Evolutionary conservation across 305 asterid genomes (phyloP), one percentile per base, ranked within the genome.

Genomic region (Fraxinus paxiana): DNA sequence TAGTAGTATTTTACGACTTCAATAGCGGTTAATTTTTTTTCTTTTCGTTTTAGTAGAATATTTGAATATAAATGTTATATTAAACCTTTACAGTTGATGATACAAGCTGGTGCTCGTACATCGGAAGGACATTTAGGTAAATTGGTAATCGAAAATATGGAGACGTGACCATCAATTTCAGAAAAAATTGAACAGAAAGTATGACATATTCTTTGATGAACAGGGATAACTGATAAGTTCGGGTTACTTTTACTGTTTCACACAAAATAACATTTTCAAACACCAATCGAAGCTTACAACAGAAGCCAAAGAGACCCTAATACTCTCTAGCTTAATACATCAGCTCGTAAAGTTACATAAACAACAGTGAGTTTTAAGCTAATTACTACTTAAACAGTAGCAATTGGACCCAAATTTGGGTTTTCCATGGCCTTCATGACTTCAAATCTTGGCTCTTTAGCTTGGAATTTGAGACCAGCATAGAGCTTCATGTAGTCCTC

Each of bases 361-460:
- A 59, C 9, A 7, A 20, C 31, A 59, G 28, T 61, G 30, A 59
- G 24, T 5, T 17, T 17, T 59, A 6, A 22, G 17, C 0, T 24
- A 65, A 26, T 65, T 65, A 7, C 4, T 74, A 76, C 2, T 87
- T 76, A 88, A 63, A 83, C 88, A 56, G 86, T 83, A 61, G 90
- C 85, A 69, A 85, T 80, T 34, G 88, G 90, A 65, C 83, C 88
- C 83, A 81, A 72, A 17, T 24, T 41, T 37, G 35, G 41, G 30
- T 28, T 28, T 28, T 28, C 30, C 30, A 28, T 28, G 30, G 30
- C 30, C 30, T 28, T 28, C 30, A 28, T 1, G 30, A 1, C 30
- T 28, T 28, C 30, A 28, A 28, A 28, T 28, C 30, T 28, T 28
- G 30, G 30, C 3, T 28, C 30, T 28, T 28, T 28, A 28, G 30